A percentile compares a stretch with the other conserved stretches of the same genome.
Evolutionary conservation across 176 grass and related monocot genomes (phyloP).

Genomic region (Musa troglodytarum): DNA sequence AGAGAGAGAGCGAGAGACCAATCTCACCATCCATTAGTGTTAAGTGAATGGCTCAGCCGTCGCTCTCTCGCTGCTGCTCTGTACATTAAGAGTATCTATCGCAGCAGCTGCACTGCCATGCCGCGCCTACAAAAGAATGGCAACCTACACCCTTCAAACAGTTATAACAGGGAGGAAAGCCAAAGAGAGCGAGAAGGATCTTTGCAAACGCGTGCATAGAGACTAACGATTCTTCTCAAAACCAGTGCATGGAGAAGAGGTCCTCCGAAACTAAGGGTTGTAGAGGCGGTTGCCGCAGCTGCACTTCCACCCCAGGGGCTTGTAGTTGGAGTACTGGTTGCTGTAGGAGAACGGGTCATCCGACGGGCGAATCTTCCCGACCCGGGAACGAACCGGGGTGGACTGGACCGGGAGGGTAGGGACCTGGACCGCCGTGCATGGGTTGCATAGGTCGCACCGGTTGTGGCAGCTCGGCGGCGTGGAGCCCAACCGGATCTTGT

Average conservation of each 20-base stretch:
- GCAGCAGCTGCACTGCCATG: no score
- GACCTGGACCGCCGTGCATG: constrained; percentile 77
- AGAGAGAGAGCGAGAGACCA: no score
- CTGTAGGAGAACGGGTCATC: constrained; percentile 17
- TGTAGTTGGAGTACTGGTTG: constrained; percentile 79
- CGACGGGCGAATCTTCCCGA: neutral
- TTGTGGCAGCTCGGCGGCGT: constrained; percentile 85
- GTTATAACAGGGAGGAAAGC: no score
- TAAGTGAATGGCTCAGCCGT: no score
- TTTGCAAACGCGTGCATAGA: no score
- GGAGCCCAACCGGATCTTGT: constrained; percentile 81
- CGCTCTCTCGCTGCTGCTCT: no score
- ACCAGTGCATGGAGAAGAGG: neutral
- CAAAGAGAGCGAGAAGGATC: no score
- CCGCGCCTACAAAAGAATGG: no score
- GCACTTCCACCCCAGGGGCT: constrained; percentile 94
- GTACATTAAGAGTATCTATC: no score
- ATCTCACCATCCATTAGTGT: no score
- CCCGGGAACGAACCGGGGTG: neutral
- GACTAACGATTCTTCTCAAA: neutral
- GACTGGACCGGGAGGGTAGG: constrained; percentile 31
- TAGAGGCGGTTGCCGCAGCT: constrained; percentile 59
- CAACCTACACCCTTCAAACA: no score
- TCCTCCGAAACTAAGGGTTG: constrained; percentile 38
- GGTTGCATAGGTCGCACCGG: constrained; percentile 80